Evolutionary conservation across 2,329 filamentous ascomycete genomes (phyloP).

Genomic region (Monilinia polystroma): DNA sequence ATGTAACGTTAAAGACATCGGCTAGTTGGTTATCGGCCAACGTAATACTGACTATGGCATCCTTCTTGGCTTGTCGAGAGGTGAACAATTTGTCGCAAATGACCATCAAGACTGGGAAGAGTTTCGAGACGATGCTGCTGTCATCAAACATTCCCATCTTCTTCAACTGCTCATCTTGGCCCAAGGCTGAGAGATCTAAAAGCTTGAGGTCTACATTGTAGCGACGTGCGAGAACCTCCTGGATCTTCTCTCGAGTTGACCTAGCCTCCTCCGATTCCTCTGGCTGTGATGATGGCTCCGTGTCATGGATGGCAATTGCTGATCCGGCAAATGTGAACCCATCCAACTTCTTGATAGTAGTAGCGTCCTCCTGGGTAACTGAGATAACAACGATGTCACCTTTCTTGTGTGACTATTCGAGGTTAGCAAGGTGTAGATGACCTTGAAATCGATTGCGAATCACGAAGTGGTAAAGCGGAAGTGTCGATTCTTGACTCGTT

Average conservation of each 20-base stretch:
- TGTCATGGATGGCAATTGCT: constrained; percentile 54
- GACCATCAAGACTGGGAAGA: constrained; percentile 88
- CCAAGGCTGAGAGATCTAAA: constrained; percentile 78
- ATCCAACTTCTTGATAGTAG: constrained; percentile 66
- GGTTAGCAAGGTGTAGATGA: constrained; percentile 57
- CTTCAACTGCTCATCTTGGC: constrained; percentile 67
- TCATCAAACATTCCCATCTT: constrained; percentile 71
- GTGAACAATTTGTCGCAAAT: constrained; percentile 79
- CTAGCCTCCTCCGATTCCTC: constrained; percentile 52
- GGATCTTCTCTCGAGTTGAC: constrained; percentile 67
- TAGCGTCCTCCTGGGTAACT: constrained; percentile 62
- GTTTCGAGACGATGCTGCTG: constrained; percentile 64
- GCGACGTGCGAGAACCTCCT: constrained; percentile 68
- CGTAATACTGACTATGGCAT: constrained; percentile 78
- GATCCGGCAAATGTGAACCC: constrained; percentile 67
- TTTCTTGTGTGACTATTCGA: constrained; percentile 65
- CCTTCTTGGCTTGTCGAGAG: constrained; percentile 66
- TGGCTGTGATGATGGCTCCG: constrained; percentile 33
- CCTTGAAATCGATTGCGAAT: constrained; percentile 41
- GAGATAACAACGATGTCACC: constrained; percentile 69
- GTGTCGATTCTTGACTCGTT: constrained; percentile 36
- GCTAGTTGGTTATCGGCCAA: constrained; percentile 77
- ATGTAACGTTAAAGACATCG: constrained; percentile 69
- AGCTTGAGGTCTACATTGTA: constrained; percentile 73
- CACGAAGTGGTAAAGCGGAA: constrained; percentile 34